Evolutionary conservation across 106 monocot species (phyloP).

Genomic region (Xerophyta viscosa): DNA sequence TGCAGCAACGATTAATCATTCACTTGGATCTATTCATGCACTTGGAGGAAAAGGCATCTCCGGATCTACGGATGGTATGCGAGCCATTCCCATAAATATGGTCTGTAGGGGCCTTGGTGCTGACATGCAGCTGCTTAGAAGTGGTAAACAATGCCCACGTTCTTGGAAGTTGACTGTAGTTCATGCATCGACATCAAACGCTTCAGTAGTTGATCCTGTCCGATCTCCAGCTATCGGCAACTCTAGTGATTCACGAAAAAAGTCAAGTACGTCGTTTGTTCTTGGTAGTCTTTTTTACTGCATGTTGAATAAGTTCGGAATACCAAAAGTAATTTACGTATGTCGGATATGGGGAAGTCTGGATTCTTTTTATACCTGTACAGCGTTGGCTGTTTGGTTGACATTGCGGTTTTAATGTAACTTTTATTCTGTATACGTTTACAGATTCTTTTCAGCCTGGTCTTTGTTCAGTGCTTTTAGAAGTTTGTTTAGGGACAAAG

Average conservation of each 20-base stretch:
- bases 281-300: neutral
- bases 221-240: slow-evolving; percentile 15
- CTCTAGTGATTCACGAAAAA: slow-evolving; percentile 28
- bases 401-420: too few species aligned
- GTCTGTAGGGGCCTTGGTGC: slow-evolving; percentile 19
- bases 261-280: slow-evolving; percentile 44
- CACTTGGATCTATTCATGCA: slow-evolving; percentile 15
- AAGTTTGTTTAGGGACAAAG: too few species aligned
- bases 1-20: slow-evolving; percentile 17
- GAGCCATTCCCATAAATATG: slow-evolving; percentile 15
- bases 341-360: neutral
- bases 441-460: too few species aligned
- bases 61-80: slow-evolving; percentile 4
- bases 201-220: slow-evolving; percentile 40
- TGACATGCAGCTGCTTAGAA: slow-evolving; percentile 14
- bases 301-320: neutral
- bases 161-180: slow-evolving; percentile 26
- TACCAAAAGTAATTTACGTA: too few species aligned
- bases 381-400: too few species aligned
- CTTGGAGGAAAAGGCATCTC: slow-evolving; percentile 1
- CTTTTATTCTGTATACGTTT: too few species aligned
- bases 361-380: too few species aligned
- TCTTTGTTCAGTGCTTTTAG: too few species aligned
- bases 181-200: slow-evolving; percentile 34
- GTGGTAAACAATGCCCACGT: slow-evolving; percentile 6